phyloP scores from a whole-genome alignment of 345 rosid species.

The Acer negundo region DNA sequence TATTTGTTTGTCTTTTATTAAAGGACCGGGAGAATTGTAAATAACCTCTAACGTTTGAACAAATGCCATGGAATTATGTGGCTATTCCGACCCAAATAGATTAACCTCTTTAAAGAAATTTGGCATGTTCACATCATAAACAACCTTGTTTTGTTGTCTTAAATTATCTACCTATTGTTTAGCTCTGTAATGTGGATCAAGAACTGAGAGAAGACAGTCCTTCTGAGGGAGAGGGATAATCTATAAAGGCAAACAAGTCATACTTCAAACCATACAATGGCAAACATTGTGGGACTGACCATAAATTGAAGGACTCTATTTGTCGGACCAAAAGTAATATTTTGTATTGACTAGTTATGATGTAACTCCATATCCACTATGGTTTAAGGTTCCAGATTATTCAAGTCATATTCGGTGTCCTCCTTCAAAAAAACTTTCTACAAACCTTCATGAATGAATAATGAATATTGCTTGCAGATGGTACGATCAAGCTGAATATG shows the following conservation, averaged over 20 bases:
- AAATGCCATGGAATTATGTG: no score
- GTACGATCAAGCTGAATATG: background rate
- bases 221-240: no score
- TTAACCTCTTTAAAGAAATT: background rate
- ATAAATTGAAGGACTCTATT: background rate
- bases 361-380: background rate
- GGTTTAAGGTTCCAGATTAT: background rate
- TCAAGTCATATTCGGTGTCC: background rate
- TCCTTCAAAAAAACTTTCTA: background rate
- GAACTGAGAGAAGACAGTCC: background rate
- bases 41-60: no score
- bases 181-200: background rate
- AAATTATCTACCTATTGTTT: background rate
- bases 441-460: background rate
- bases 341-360: background rate
- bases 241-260: background rate
- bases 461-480: background rate
- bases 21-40: no score
- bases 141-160: background rate
- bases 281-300: slow-evolving; percentile 1
- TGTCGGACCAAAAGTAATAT: background rate
- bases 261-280: background rate
- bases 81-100: background rate
- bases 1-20: no score
- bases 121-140: background rate